Evolutionary conservation across 2,329 filamentous ascomycete species (phyloP).

Genomic region (Tolypocladium inflatum): DNA sequence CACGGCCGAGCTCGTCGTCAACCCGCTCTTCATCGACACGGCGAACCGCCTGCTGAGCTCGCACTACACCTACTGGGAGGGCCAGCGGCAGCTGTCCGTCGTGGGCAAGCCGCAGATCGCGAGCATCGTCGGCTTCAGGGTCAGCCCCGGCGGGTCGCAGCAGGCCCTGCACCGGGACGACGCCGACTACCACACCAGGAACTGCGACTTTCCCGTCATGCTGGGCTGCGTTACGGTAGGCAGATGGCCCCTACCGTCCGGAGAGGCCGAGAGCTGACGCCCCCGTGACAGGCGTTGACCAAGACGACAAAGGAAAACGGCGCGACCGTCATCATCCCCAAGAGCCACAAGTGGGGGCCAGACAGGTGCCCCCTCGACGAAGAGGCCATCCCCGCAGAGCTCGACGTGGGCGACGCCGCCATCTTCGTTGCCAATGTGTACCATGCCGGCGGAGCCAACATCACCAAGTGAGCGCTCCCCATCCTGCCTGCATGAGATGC

Average conservation of each 20-base stretch:
- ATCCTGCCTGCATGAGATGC: not conserved
- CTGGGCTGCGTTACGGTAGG: constrained; percentile 20
- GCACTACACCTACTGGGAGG: constrained; percentile 25
- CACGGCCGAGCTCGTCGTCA: constrained; percentile 26
- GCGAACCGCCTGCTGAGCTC: constrained; percentile 23
- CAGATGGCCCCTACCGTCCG: not conserved
- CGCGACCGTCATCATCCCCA: constrained; percentile 29
- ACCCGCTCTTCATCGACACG: constrained; percentile 21
- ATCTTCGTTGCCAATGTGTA: constrained; percentile 29
- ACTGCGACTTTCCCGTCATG: constrained; percentile 25
- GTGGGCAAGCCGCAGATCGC: constrained; percentile 25
- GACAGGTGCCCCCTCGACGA: constrained; percentile 24
- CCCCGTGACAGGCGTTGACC: constrained; percentile 17
- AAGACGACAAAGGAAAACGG: constrained; percentile 31
- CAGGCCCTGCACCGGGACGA: constrained; percentile 29
- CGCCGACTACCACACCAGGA: constrained; percentile 15
- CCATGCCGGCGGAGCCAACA: constrained; percentile 29
- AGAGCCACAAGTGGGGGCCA: constrained; percentile 29
- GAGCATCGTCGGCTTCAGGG: constrained; percentile 25
- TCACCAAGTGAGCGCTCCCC: constrained; percentile 12
- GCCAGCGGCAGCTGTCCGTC: constrained; percentile 19
- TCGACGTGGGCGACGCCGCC: constrained; percentile 28
- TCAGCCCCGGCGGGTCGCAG: constrained; percentile 28
- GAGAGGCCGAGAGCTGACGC: not conserved
- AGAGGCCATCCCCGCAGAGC: constrained; percentile 27